Conservation (phyloP, 2,329 filamentous ascomycete genomes). For the Cyanodermella asteris region DNA sequence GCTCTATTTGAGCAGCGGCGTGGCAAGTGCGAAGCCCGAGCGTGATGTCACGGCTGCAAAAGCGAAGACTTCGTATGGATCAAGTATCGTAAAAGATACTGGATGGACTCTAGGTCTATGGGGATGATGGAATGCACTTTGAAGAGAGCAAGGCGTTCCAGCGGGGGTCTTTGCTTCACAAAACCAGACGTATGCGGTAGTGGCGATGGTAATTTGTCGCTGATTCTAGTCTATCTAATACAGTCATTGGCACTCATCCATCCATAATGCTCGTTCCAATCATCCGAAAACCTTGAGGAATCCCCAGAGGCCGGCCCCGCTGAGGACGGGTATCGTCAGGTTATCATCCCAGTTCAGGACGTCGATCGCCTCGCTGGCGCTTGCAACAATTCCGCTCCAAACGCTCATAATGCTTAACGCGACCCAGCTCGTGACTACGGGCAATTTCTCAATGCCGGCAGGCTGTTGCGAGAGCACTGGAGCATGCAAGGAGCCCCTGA, state of each 20-base stretch:
- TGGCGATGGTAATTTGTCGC: too few relatives aligned
- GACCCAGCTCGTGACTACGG: slow-evolving; percentile 40
- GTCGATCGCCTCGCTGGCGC: slow-evolving; percentile 75
- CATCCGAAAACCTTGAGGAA: slow-evolving; percentile 62
- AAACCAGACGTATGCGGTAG: too few relatives aligned
- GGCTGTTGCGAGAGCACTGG: slow-evolving; percentile 31
- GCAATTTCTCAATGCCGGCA: too few relatives aligned
- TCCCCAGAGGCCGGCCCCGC: slow-evolving; percentile 69
- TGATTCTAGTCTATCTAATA: too few relatives aligned
- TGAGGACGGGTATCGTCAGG: slow-evolving; percentile 82
- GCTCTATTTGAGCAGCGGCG: slow-evolving; percentile 31
- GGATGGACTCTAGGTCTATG: slow-evolving; percentile 7
- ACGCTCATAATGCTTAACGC: slow-evolving; percentile 66
- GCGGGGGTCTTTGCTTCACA: too few relatives aligned
- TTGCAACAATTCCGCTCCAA: slow-evolving; percentile 73
- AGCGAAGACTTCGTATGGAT: slow-evolving; percentile 15
- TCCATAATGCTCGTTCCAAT: neutral
- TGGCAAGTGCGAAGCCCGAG: slow-evolving; percentile 24
- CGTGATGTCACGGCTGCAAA: slow-evolving; percentile 16
- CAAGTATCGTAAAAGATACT: slow-evolving; percentile 1
- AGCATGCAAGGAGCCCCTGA: slow-evolving; percentile 52
- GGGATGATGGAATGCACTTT: too few relatives aligned
- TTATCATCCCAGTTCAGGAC: slow-evolving; percentile 94
- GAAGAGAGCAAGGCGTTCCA: too few relatives aligned
- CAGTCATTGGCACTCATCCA: too few relatives aligned